Evolutionary conservation across 139 green algal species (phyloP).

Genomic region (Coelastrella sp.): DNA sequence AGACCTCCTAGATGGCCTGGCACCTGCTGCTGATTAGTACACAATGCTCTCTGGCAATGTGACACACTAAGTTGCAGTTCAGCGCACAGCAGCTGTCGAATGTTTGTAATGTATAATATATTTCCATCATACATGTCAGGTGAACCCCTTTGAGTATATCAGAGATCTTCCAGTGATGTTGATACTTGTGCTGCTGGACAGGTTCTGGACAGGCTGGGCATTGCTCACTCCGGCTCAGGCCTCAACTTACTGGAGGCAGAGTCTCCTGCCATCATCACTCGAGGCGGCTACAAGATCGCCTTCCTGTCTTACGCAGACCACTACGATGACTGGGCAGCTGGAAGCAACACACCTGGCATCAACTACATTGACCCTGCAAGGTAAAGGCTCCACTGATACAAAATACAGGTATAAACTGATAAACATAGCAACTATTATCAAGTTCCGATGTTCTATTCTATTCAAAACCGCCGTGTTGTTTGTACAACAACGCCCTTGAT

Average conservation of each 20-base stretch:
- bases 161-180: no score
- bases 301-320: constrained; percentile 71
- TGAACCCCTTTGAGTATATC: no score
- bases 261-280: not conserved
- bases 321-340: constrained; percentile 66
- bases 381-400: constrained; percentile 1
- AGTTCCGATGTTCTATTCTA: no score
- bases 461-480: no score
- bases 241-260: not conserved
- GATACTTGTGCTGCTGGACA: not conserved
- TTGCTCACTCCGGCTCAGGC: constrained; percentile 61
- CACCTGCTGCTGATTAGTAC: not conserved
- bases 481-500: no score
- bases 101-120: no score
- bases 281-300: constrained; percentile 39
- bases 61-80: no score
- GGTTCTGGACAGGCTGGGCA: constrained; percentile 53
- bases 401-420: not conserved
- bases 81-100: no score
- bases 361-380: constrained; percentile 68
- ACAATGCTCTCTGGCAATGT: no score
- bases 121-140: no score
- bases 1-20: not conserved
- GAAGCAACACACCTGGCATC: constrained; percentile 53
- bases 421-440: not conserved